phyloP scores from a whole-genome alignment of 257 asterid genomes.

The Pogostemon cablin region DNA sequence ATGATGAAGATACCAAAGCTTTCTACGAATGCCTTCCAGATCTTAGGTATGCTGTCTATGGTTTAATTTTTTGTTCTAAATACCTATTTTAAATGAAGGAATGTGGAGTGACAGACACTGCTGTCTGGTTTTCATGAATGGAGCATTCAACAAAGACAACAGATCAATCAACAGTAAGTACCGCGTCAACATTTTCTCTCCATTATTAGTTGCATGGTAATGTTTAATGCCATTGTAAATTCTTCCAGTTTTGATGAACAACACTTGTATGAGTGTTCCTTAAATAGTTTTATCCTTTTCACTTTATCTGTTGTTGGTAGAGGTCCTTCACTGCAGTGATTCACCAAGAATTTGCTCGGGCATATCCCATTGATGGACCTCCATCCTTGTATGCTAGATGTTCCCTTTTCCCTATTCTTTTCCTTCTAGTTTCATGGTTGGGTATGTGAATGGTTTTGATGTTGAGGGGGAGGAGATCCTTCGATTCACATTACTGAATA shows the following conservation, averaged over 20 bases:
- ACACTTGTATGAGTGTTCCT: constrained; percentile 18
- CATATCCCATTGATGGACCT: neutral
- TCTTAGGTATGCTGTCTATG: constrained; percentile 64
- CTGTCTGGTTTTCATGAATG: constrained; percentile 39
- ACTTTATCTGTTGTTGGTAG: constrained; percentile 16
- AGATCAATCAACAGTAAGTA: constrained; percentile 74
- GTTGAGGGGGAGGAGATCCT: constrained; percentile 7
- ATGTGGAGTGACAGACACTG: constrained; percentile 28
- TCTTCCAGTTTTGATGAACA: constrained; percentile 27
- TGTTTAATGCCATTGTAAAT: constrained; percentile 15
- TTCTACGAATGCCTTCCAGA: constrained; percentile 97
- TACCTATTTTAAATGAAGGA: constrained; percentile 21
- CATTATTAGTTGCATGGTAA: constrained; percentile 21
- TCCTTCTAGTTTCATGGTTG: neutral
- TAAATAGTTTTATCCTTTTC: neutral
- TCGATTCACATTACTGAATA: constrained; percentile 1
- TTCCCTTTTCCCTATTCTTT: neutral
- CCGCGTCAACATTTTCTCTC: constrained; percentile 13
- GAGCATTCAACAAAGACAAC: constrained; percentile 86
- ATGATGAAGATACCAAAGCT: constrained; percentile 96
- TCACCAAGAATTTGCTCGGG: constrained; percentile 14
- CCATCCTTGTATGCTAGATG: neutral
- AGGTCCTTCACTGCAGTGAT: neutral
- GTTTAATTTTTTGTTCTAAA: constrained; percentile 25
- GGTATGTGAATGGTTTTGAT: neutral